A percentile compares a stretch with the other conserved stretches of the same genome.
Conservation (phyloP, 192 early-diverging fungal species). For the Podila horticola region DNA sequence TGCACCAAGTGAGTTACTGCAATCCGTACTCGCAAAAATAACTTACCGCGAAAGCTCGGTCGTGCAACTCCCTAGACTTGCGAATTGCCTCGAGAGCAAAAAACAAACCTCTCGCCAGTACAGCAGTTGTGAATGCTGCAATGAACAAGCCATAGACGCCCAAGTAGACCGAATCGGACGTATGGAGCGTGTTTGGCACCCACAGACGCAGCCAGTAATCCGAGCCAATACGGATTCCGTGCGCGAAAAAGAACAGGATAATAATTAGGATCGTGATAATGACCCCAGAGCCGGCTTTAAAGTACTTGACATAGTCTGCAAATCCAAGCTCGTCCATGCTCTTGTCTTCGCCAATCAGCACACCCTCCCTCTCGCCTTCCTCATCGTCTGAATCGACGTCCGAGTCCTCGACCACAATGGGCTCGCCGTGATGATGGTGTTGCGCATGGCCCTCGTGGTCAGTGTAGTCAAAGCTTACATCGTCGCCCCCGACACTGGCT, state of each 20-base stretch:
- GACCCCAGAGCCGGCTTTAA: slow-evolving; percentile 19
- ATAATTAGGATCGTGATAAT: slow-evolving; percentile 10
- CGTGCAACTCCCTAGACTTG: slow-evolving; percentile 31
- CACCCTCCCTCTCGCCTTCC: background rate
- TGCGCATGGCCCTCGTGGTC: background rate
- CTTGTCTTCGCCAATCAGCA: slow-evolving; percentile 27
- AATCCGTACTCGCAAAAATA: background rate
- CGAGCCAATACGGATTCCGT: slow-evolving; percentile 30
- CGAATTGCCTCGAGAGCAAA: slow-evolving; percentile 20
- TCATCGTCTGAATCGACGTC: slow-evolving; percentile 7
- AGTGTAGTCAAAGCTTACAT: slow-evolving; percentile 1
- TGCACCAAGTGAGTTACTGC: background rate
- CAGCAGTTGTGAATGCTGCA: slow-evolving; percentile 5
- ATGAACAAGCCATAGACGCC: slow-evolving; percentile 36
- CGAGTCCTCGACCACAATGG: background rate
- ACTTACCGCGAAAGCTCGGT: slow-evolving; percentile 26
- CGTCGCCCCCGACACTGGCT: background rate
- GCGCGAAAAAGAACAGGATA: slow-evolving; percentile 17
- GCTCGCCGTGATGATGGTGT: slow-evolving; percentile 1
- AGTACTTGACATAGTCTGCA: slow-evolving; percentile 35
- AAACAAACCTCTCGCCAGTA: slow-evolving; percentile 26
- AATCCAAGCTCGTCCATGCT: slow-evolving; percentile 41
- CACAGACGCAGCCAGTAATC: slow-evolving; percentile 32
- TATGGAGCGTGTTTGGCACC: slow-evolving; percentile 27
- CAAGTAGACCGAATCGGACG: slow-evolving; percentile 9